Evolutionary conservation across 1,139 yeast species (phyloP), one percentile per base, ranked within the genome.

Genomic region (Meyerozyma elateridarum): DNA sequence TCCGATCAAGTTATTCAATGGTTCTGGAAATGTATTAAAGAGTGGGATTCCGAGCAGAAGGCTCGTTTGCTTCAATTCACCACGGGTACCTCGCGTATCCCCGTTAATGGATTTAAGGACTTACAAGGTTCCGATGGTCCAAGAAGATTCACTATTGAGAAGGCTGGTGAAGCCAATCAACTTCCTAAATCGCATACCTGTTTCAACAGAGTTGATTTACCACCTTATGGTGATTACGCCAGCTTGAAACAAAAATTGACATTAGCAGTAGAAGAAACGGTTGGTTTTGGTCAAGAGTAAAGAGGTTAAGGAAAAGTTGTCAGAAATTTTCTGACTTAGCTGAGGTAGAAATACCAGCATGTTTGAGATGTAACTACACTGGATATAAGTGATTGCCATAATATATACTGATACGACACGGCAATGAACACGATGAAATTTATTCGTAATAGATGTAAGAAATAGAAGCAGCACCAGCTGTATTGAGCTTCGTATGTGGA

Each of bases 71-170:
- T 91, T 50, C 98, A 93, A 62, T 91, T 91, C 55, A 89, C 97
- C 13, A 91, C 99, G 1, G 99, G 99, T 70, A 91, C 98, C 2
- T 87, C 96, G 15, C 84, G 99, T 66, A 89, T 93, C 38, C 99
- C 99, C 3, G 98, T 91, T 44, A 91, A 91, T 60, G 99, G 99
- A 25, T 91, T 91, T 70, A 91, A 91, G 61, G 99, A 91, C 62
- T 71, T 91, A 48, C 98, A 91, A 64, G 99, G 98, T 42, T 84
- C 95, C 14, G 98, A 91, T 63, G 98, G 98, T 37, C 98, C 98
- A 34, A 84, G 98, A 70, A 77, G 97, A 54, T 93, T 93, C 58
- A 91, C 98, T 6, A 89, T 91, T 58, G 98, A 93, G 60, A 89
- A 88, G 60, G 96, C 97, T 5, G 98, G 98, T 37, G 97, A 91